A percentile compares a stretch with the other conserved stretches of the same genome.
These are phyloP conservation scores for Stagonosporopsis rhizophila DNA, from an alignment of 2,329 filamentous ascomycete genomes.

Conservation along the genomic window DNA sequence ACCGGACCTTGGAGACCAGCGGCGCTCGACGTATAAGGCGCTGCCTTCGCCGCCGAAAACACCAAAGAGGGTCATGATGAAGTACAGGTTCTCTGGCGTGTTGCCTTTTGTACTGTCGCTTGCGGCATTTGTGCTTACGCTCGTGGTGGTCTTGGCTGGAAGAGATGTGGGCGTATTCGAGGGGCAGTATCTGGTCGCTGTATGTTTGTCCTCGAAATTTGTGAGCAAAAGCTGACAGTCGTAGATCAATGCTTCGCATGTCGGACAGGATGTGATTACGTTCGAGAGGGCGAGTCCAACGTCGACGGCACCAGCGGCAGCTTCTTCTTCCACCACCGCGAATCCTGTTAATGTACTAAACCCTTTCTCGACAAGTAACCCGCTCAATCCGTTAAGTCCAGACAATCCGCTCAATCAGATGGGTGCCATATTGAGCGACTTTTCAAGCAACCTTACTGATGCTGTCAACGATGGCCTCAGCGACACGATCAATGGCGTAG, in stretches of 20 bases:
- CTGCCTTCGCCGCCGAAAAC: constrained; percentile 29
- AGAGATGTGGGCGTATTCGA: constrained; percentile 19
- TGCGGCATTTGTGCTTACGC: constrained; percentile 23
- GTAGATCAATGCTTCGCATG: constrained; percentile 27
- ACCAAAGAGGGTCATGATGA: constrained; percentile 27
- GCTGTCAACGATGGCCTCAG: constrained; percentile 19
- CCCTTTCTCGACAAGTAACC: constrained; percentile 19
- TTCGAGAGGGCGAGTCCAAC: constrained; percentile 23
- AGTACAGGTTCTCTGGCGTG: constrained; percentile 31
- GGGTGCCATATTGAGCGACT: constrained; percentile 4
- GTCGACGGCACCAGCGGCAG: constrained; percentile 9
- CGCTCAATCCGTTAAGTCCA: constrained; percentile 20
- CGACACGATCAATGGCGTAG: constrained; percentile 18
- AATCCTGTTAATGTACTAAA: constrained; percentile 13
- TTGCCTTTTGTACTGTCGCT: constrained; percentile 22
- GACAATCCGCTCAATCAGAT: constrained; percentile 12
- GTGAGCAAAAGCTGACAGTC: constrained; percentile 1
- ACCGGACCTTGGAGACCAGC: constrained; percentile 32
- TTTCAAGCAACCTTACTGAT: constrained; percentile 21
- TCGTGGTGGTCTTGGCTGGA: constrained; percentile 30
- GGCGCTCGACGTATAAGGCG: constrained; percentile 29
- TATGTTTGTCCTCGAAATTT: constrained; percentile 10
- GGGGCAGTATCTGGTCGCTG: constrained; percentile 27
- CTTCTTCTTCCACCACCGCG: constrained; percentile 5
- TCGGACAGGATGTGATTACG: constrained; percentile 25